A percentile compares a stretch with the other conserved stretches of the same genome.
Conservation (phyloP, 805 yeast genomes). For the Wickerhamiella shivajii region DNA sequence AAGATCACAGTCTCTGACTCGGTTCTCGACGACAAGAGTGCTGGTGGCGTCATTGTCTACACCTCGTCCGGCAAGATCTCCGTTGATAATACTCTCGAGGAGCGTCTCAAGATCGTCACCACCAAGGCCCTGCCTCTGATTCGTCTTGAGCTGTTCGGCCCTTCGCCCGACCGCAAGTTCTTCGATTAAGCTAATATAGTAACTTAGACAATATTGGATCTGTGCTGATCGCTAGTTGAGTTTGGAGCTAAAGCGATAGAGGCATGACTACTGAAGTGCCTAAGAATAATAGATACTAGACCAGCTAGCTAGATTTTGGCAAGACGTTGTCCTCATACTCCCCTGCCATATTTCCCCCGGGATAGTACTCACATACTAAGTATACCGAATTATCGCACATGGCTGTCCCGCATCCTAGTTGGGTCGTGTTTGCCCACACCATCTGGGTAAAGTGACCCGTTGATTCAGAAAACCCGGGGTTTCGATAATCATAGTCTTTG, state of each 20-base stretch:
- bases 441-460: constrained; percentile 68
- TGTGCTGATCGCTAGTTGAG: too few species aligned
- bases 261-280: too few species aligned
- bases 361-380: constrained; percentile 48
- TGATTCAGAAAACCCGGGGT: constrained; percentile 28
- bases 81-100: constrained; percentile 85
- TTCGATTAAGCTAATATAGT: constrained; percentile 52
- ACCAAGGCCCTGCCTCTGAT: constrained; percentile 85
- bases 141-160: constrained; percentile 63
- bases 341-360: constrained; percentile 46
- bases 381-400: constrained; percentile 32
- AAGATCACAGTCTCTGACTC: constrained; percentile 42
- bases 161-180: constrained; percentile 75
- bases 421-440: constrained; percentile 44
- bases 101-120: constrained; percentile 70
- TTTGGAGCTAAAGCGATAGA: too few species aligned
- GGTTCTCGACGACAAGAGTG: constrained; percentile 44
- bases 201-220: too few species aligned
- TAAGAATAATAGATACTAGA: too few species aligned
- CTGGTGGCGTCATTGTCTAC: constrained; percentile 75
- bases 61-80: constrained; percentile 71
- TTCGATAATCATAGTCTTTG: constrained; percentile 31
- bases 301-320: too few species aligned
- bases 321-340: constrained; percentile 18
- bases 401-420: constrained; percentile 52